Conservation (phyloP, 2,329 filamentous ascomycete species). For the Aspergillus awamori region DNA sequence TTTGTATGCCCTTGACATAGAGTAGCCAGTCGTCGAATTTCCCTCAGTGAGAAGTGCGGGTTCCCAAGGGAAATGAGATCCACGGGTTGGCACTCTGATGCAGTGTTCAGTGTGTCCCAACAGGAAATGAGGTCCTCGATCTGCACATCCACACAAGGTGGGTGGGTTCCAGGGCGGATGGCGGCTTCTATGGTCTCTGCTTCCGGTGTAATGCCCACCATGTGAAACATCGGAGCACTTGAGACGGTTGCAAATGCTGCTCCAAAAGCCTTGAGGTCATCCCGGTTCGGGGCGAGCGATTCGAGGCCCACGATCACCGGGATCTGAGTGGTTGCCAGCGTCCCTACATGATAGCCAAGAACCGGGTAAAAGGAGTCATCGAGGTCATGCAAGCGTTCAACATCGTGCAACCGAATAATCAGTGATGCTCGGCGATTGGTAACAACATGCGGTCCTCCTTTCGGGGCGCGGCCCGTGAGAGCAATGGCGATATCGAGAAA, state of each 20-base stretch:
- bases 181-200: constrained; percentile 21
- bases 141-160: not conserved
- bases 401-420: not conserved
- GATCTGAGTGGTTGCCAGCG: constrained; percentile 33
- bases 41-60: constrained; percentile 47
- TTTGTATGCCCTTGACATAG: constrained; percentile 28
- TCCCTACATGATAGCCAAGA: constrained; percentile 44
- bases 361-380: constrained; percentile 46
- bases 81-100: constrained; percentile 23
- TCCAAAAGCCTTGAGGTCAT: constrained; percentile 49
- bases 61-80: constrained; percentile 50
- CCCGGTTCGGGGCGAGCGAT: constrained; percentile 19
- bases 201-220: constrained; percentile 46
- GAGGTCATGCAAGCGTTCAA: not conserved
- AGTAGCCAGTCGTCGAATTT: constrained; percentile 18
- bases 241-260: constrained; percentile 50
- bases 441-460: constrained; percentile 32
- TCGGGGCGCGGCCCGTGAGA: constrained; percentile 43
- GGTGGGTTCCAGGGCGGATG: not conserved
- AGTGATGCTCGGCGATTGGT: constrained; percentile 22
- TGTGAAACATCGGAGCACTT: constrained; percentile 51
- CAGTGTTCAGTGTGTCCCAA: constrained; percentile 27
- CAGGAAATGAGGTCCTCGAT: constrained; percentile 11
- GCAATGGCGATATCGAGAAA: constrained; percentile 50
- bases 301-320: constrained; percentile 43